Conservation (phyloP, 2,329 filamentous ascomycete species). For the Nothophoma quercina region DNA sequence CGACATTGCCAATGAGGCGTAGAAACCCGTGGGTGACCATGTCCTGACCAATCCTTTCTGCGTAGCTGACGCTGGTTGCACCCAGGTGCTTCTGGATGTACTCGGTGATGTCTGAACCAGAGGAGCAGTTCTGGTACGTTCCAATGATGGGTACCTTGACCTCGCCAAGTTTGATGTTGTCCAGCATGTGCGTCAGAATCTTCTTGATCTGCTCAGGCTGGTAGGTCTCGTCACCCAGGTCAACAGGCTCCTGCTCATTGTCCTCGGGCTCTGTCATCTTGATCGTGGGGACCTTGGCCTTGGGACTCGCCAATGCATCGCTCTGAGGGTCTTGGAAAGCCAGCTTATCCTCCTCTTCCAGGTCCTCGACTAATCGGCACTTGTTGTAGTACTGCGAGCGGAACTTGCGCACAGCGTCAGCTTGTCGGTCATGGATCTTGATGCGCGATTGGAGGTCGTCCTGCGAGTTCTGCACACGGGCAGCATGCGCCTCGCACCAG, state of each 20-base stretch:
- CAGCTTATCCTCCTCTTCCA: conserved; percentile 98
- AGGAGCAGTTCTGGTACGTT: conserved; percentile 91
- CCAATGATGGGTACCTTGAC: conserved; percentile 95
- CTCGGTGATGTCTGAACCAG: conserved; percentile 91
- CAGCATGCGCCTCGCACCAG: conserved; percentile 96
- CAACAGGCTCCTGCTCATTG: conserved; percentile 78
- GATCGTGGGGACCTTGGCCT: conserved; percentile 79
- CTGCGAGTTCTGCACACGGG: conserved; percentile 89
- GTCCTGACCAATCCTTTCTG: conserved; percentile 94
- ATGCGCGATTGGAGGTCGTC: conserved; percentile 91
- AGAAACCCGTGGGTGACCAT: conserved; percentile 85
- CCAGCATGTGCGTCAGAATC: conserved; percentile 84
- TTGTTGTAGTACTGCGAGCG: conserved; percentile 99
- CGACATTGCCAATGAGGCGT: conserved; percentile 90
- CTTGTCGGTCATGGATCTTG: conserved; percentile 91
- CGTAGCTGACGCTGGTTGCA: conserved; percentile 84
- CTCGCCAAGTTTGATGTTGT: conserved; percentile 85
- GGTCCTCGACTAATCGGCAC: conserved; percentile 91
- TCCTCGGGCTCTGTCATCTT: conserved; percentile 78
- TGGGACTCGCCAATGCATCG: conserved; percentile 57
- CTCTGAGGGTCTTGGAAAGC: conserved; percentile 86
- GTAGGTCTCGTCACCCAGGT: conserved; percentile 91
- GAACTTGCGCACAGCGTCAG: conserved; percentile 88
- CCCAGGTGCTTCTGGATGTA: conserved; percentile 91
- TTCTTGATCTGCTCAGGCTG: conserved; percentile 87